Evolutionary conservation across 2,329 filamentous ascomycete species (phyloP).

Genomic region (Bisporella sp.): DNA sequence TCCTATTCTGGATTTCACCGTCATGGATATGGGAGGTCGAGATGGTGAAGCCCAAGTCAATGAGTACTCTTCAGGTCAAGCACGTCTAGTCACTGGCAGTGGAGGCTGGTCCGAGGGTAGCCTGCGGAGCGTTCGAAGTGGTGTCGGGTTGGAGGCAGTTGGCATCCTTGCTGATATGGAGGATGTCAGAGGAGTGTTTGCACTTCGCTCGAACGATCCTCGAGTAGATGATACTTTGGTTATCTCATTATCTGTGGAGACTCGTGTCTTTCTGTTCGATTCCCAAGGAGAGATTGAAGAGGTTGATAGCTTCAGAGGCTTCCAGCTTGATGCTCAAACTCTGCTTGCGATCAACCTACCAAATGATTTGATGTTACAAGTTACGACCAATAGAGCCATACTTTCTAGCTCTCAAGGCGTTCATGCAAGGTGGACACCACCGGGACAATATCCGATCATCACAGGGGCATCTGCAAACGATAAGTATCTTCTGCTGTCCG

Average conservation of each 20-base stretch:
- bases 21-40: constrained; percentile 92
- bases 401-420: constrained; percentile 56
- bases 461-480: constrained; percentile 73
- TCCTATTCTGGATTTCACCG: constrained; percentile 84
- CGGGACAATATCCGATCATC: constrained; percentile 43
- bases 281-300: constrained; percentile 77
- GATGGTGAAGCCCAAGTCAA: constrained; percentile 74
- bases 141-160: constrained; percentile 83
- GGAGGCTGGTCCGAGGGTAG: constrained; percentile 86
- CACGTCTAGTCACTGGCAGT: constrained; percentile 86
- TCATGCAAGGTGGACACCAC: constrained; percentile 51
- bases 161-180: constrained; percentile 76
- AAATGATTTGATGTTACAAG: constrained; percentile 62
- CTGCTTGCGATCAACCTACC: constrained; percentile 62
- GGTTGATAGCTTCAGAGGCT: constrained; percentile 65
- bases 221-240: constrained; percentile 62
- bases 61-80: constrained; percentile 91
- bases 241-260: constrained; percentile 77
- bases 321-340: constrained; percentile 64
- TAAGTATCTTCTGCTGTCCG: constrained; percentile 62
- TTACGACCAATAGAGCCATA: constrained; percentile 58
- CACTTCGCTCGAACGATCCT: constrained; percentile 47
- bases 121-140: constrained; percentile 83
- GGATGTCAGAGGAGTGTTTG: constrained; percentile 66
- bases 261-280: constrained; percentile 74